A percentile compares a stretch with the other conserved stretches of the same genome.
Evolutionary conservation across 768 basidiomycete genomes (phyloP).

Genomic region (Pulveroboletus ravenelii): DNA sequence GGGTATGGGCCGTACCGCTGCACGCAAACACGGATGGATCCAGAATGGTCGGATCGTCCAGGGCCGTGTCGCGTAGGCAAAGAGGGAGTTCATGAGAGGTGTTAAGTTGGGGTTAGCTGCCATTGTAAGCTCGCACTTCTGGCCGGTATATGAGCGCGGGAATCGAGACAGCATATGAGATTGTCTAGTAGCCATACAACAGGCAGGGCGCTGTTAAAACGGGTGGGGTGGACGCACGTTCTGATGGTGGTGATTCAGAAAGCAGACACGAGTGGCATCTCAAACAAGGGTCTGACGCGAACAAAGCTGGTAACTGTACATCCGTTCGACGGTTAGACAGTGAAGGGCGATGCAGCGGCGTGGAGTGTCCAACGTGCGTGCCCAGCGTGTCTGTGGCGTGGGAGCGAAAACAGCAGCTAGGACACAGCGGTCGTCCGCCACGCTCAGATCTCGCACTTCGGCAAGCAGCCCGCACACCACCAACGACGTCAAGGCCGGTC

Average conservation of each 20-base stretch:
- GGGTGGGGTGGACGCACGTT: neutral
- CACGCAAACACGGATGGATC: neutral
- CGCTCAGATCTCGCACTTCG: constrained; percentile 11
- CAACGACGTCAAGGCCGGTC: constrained; percentile 10
- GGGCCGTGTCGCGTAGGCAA: constrained; percentile 8
- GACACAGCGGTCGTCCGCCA: neutral
- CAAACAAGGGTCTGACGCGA: neutral
- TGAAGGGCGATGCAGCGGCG: neutral
- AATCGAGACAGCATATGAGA: neutral
- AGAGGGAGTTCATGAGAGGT: neutral
- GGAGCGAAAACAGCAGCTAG: constrained; percentile 4
- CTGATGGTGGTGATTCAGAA: neutral
- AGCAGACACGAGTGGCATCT: neutral
- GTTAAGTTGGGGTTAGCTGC: neutral
- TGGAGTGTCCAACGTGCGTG: neutral
- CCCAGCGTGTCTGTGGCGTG: constrained; percentile 21
- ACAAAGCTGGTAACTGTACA: constrained; percentile 2
- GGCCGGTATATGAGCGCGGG: constrained; percentile 7
- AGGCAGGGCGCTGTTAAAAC: constrained; percentile 2
- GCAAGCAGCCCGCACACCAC: constrained; percentile 9
- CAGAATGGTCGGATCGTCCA: constrained; percentile 3
- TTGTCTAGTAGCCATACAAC: neutral
- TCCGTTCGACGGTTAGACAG: neutral
- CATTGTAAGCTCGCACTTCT: neutral
- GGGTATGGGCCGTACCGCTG: constrained; percentile 1